Conservation (phyloP, 371 early-diverging fungal species). For the Vairimorpha necatrix region DNA sequence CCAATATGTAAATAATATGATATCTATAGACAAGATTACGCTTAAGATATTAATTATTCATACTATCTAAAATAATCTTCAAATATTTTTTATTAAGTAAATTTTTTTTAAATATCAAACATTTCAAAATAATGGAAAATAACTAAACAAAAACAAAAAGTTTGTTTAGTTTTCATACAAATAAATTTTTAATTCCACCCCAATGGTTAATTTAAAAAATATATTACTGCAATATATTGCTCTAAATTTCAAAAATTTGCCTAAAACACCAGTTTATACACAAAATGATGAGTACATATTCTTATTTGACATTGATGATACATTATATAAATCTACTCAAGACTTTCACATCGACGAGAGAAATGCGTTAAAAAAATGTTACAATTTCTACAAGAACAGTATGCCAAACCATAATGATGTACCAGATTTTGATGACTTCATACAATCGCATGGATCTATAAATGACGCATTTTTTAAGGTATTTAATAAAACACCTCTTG, state of each 20-base stretch:
- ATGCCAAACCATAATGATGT: background rate
- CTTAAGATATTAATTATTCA: too few species aligned
- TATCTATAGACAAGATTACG: too few species aligned
- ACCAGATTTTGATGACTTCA: background rate
- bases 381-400: background rate
- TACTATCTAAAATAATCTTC: too few species aligned
- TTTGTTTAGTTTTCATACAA: too few species aligned
- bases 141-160: too few species aligned
- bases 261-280: background rate
- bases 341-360: constrained; percentile 9
- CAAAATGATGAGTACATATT: constrained; percentile 28
- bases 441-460: background rate
- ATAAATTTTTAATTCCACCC: too few species aligned
- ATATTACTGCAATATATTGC: background rate
- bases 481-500: background rate
- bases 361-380: background rate
- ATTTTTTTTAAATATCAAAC: too few species aligned
- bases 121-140: too few species aligned
- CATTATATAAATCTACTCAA: constrained; percentile 29
- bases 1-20: too few species aligned
- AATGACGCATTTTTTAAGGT: background rate
- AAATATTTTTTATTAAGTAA: too few species aligned
- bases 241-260: background rate
- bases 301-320: constrained; percentile 52
- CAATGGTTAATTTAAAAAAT: too few species aligned